Percentiles rank a stretch among this genome's conserved stretches.
phyloP scores from a whole-genome alignment of 495 filamentous ascomycete genomes.

The Parachaetomium inaequale region DNA sequence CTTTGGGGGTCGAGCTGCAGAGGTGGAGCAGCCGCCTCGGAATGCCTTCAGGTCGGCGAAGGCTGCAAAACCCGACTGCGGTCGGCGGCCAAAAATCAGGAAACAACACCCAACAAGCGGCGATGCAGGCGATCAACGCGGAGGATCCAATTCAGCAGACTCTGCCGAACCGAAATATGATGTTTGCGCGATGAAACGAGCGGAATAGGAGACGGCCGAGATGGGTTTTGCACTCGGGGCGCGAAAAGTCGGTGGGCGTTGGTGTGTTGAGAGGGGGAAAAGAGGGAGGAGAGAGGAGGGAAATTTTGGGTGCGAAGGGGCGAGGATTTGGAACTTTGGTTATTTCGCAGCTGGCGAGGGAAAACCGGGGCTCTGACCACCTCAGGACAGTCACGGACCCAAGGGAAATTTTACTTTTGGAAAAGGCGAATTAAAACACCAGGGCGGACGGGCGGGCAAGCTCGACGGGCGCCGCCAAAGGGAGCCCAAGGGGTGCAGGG shows the following conservation, averaged over 20 bases:
- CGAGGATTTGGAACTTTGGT: constrained; percentile 36
- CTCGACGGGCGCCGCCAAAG: neutral
- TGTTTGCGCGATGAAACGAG: constrained; percentile 32
- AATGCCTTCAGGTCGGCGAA: constrained; percentile 43
- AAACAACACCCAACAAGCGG: constrained; percentile 21
- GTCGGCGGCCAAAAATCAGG: constrained; percentile 22
- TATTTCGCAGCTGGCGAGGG: constrained; percentile 42
- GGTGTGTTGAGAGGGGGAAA: constrained; percentile 30
- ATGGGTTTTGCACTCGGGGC: constrained; percentile 45
- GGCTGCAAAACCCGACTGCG: constrained; percentile 23
- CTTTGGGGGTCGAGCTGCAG: constrained; percentile 9
- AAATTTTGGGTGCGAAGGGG: constrained; percentile 43
- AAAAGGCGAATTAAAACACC: constrained; percentile 48
- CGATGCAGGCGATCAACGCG: constrained; percentile 19
- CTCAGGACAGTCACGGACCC: constrained; percentile 39
- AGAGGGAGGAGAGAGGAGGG: constrained; percentile 41
- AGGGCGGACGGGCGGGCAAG: constrained; percentile 18
- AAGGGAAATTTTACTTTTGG: constrained; percentile 42
- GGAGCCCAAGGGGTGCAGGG: constrained; percentile 1
- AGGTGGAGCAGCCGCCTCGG: constrained; percentile 28
- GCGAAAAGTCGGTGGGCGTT: constrained; percentile 48
- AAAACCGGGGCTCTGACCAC: constrained; percentile 48
- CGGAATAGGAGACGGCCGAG: constrained; percentile 38
- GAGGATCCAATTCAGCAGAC: constrained; percentile 31
- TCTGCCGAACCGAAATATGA: constrained; percentile 24